Evolutionary conservation across 2,329 filamentous ascomycete species (phyloP).

Genomic region (Hymenoscyphus fructigenus): DNA sequence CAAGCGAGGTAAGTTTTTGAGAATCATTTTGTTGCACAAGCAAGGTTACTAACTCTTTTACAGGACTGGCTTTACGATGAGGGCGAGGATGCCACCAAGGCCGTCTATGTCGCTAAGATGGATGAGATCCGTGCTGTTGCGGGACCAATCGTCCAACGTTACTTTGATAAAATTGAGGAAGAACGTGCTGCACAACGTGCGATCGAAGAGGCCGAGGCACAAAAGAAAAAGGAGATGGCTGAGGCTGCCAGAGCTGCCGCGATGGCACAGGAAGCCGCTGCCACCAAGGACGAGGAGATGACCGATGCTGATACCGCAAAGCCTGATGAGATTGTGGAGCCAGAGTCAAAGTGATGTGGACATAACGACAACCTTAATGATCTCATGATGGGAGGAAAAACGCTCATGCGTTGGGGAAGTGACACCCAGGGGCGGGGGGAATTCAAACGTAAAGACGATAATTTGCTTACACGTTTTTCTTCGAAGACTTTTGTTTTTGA

Average conservation of each 20-base stretch:
- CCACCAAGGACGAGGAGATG: slow-evolving; percentile 59
- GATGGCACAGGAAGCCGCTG: slow-evolving; percentile 40
- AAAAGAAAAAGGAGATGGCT: slow-evolving; percentile 53
- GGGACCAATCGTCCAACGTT: slow-evolving; percentile 88
- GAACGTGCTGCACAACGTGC: slow-evolving; percentile 80
- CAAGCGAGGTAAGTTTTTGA: slow-evolving; percentile 71
- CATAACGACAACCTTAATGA: slow-evolving; percentile 3
- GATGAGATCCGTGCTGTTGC: slow-evolving; percentile 91
- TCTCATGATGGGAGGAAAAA: slow-evolving; percentile 1
- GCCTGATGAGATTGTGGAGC: slow-evolving; percentile 43
- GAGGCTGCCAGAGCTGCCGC: slow-evolving; percentile 46
- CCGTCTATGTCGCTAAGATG: slow-evolving; percentile 89
- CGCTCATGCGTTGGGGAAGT: background rate
- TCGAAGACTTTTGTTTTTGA: slow-evolving; percentile 1
- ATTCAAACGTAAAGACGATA: background rate
- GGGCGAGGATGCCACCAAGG: slow-evolving; percentile 91
- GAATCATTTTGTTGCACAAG: background rate
- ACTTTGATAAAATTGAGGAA: slow-evolving; percentile 90
- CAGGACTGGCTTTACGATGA: slow-evolving; percentile 99
- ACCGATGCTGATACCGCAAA: slow-evolving; percentile 57
- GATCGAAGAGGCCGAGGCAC: slow-evolving; percentile 48
- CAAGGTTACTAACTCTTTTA: slow-evolving; percentile 24
- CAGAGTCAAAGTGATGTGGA: slow-evolving; percentile 29
- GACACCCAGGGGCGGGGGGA: background rate
- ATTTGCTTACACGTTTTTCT: background rate